Evolutionary conservation across 176 grass and related monocot species (phyloP).

Genomic region (Chloris gayana): DNA sequence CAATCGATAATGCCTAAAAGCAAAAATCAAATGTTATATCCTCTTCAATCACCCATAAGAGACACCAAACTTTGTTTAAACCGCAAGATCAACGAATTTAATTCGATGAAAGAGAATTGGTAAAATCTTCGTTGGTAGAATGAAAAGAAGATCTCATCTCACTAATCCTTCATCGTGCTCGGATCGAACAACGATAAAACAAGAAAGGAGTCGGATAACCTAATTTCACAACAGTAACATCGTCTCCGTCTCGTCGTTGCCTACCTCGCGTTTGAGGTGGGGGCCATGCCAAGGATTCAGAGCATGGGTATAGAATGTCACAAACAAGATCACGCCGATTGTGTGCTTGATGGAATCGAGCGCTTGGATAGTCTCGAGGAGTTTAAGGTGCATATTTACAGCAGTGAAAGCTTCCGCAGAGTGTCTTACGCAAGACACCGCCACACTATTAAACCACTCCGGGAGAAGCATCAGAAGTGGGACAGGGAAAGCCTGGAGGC

Average conservation of each 20-base stretch:
- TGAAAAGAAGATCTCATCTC: background rate
- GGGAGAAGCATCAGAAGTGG: background rate
- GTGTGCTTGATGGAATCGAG: background rate
- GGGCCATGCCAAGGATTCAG: constrained; percentile 7
- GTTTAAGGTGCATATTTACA: background rate
- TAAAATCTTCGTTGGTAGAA: background rate
- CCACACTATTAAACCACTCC: rapidly evolving
- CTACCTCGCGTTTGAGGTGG: background rate
- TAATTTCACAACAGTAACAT: no score
- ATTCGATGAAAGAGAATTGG: background rate
- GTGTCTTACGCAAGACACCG: no score
- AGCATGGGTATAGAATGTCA: background rate
- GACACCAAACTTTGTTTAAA: background rate
- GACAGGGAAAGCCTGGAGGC: background rate
- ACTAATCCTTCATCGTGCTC: no score
- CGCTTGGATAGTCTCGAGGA: background rate
- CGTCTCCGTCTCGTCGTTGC: no score
- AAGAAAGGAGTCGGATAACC: no score
- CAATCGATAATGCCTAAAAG: no score
- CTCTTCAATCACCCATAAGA: background rate
- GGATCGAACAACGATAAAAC: no score
- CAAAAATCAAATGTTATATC: background rate
- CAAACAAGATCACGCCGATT: no score
- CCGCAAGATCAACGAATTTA: background rate
- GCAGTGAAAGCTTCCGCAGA: background rate